Base-by-base conservation (phyloP, 2,329 filamentous ascomycete genomes). In the Penicillium psychrosexuale region DNA sequence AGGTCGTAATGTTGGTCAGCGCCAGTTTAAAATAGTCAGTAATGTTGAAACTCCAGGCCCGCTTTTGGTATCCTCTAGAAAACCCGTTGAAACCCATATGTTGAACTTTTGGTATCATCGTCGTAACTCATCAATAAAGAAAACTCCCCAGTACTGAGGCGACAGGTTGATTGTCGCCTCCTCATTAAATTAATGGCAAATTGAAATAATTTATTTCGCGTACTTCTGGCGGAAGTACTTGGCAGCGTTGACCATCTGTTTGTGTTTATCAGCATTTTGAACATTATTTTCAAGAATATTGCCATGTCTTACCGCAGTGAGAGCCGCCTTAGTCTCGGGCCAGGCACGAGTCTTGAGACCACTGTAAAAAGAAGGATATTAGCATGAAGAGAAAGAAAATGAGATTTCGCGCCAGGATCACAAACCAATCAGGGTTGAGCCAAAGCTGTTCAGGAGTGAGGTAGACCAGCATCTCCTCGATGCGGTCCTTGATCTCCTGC, bases 291-390 rank as follows among this genome's bases (percentile, higher is more conserved):
- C 5, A 1, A 6, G 8, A 8, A 8, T 3, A 46, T 33, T 33
- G 13, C 9, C 11, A 19, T 0, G 19, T 19, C 40, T 44, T 44
- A 44, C 40, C 17, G 47, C 96, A 81, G 81, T 81, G 73, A 99
- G 82, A 56, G 93, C 90, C 73, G 91, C 91, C 88, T 97, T 97
- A 78, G 92, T 96, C 87, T 99, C 93, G 78, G 89, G 86, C 93
- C 94, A 97, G 82, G 96, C 89, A 70, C 94, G 90, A 68, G 94
- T 99, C 91, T 99, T 99, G 58, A 99, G 87, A 83, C 94, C 94
- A 75, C 19, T 19, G 19, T 19, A 19, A 19, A 19, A 19, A 19
- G n/a, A 19, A 19, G 19, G 19, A 19, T 19, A 19, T 19, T 19
- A 19, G 19, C 19, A 19, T 19, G 19, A 19, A 19, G 19, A 19